phyloP scores from a whole-genome alignment of 2,329 filamentous ascomycete genomes.

The Penicillium frequentans region DNA sequence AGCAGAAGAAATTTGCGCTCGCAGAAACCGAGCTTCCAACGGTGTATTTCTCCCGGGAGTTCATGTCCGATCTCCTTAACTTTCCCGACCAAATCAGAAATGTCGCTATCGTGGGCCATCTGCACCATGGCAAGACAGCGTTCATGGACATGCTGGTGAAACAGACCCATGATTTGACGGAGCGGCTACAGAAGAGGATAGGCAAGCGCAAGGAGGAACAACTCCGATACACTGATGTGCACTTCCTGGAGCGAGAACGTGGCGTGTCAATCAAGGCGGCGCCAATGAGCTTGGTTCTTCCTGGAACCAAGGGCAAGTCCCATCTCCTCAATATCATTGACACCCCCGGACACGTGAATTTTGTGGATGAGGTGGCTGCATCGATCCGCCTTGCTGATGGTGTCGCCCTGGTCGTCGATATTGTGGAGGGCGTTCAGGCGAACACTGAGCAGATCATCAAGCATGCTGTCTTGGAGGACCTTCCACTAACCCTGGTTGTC shows the following conservation, averaged over 20 bases:
- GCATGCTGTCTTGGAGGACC: constrained; percentile 84
- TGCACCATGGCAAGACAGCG: constrained; percentile 97
- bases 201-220: constrained; percentile 85
- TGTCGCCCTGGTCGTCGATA: constrained; percentile 89
- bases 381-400: constrained; percentile 86
- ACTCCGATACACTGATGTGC: constrained; percentile 90
- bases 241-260: constrained; percentile 82
- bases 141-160: constrained; percentile 98
- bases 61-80: constrained; percentile 95
- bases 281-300: constrained; percentile 90
- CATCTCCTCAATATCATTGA: constrained; percentile 94
- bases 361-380: constrained; percentile 93
- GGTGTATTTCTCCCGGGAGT: constrained; percentile 82
- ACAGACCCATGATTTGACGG: constrained; percentile 86
- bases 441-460: constrained; percentile 98
- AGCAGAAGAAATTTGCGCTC: constrained; percentile 93
- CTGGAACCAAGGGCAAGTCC: constrained; percentile 87
- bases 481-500: constrained; percentile 85
- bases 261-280: constrained; percentile 90
- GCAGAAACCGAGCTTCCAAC: constrained; percentile 88
- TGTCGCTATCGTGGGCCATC: constrained; percentile 83
- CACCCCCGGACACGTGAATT: constrained; percentile 97
- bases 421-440: constrained; percentile 97
- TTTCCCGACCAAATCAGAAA: constrained; percentile 94
- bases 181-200: constrained; percentile 74